These are phyloP conservation scores for Auricularia auricula-judae DNA, from an alignment of 768 basidiomycete genomes.

Conservation along the genomic window DNA sequence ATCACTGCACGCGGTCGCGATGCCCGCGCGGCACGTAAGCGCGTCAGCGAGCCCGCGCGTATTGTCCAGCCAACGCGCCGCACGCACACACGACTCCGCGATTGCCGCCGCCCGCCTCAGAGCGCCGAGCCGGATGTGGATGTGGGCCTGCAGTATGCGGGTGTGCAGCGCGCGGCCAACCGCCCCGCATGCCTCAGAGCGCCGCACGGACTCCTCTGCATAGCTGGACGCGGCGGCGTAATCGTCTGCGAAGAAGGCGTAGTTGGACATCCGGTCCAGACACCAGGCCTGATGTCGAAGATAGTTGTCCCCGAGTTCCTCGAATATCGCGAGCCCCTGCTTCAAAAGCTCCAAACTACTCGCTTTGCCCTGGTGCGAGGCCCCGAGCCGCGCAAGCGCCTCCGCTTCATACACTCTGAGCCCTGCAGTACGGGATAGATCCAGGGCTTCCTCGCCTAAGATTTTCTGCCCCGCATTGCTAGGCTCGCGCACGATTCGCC, in stretches of 20 bases:
- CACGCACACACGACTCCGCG: neutral
- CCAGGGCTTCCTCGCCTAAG: neutral
- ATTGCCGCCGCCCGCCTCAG: neutral
- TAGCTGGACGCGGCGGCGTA: neutral
- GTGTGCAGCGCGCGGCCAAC: neutral
- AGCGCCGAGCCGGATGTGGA: neutral
- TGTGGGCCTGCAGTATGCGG: neutral
- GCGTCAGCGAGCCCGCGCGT: neutral
- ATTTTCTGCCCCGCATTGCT: neutral
- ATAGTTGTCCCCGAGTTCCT: neutral
- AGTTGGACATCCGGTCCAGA: neutral
- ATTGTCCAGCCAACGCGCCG: neutral
- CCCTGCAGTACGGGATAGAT: neutral
- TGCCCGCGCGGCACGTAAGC: neutral
- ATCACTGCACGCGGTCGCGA: neutral
- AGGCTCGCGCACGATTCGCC: neutral
- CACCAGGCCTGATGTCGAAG: neutral
- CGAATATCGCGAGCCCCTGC: neutral
- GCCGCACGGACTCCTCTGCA: neutral
- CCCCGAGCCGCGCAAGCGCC: neutral
- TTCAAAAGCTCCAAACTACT: neutral
- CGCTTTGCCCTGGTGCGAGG: neutral
- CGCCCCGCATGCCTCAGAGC: neutral
- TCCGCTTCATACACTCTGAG: neutral
- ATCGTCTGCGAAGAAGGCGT: neutral